Evolutionary conservation across 805 yeast species (phyloP), one percentile per base, ranked within the genome.

Genomic region (Aciculoconidium aculeatum): DNA sequence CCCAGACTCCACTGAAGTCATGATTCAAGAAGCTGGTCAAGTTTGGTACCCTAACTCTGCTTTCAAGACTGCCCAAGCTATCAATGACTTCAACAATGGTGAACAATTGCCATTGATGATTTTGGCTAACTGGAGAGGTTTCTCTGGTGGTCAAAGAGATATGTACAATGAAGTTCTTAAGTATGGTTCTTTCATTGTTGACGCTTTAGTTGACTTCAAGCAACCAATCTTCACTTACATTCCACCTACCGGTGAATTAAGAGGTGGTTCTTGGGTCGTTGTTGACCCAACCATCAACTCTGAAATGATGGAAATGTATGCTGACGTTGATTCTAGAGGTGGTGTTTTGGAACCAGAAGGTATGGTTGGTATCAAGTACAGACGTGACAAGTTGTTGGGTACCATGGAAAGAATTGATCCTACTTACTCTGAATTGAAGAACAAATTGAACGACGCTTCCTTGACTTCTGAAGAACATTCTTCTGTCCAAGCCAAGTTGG

Each of bases 181-280:
- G 62, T 92, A 84, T 55, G 99, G 99, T 55, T 78, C 97, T 3
- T 86, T 72, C 61, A 92, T 92, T 62, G 99, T 92, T 41, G 99
- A 92, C 57, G 96, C 98, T 9, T 72, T 92, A 39, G 94, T 86
- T 43, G 95, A 79, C 48, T 92, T 80, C 75, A 85, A 85, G 58
- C 98, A 92, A 62, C 99, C 99, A 36, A 82, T 92, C 43, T 80
- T 92, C 65, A 86, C 92, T 15, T 92, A 92, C 63, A 90, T 92
- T 58, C 98, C 99, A 30, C 99, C 99, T 35, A 77, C 82, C 44
- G 98, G 97, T 58, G 99, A 92, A 64, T 73, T 92, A 45, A 83
- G 99, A 75, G 99, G 99, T 70, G 99, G 99, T 58, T 90, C 98
- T 15, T 92, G 99, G 99, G 99, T 94, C 33, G 99, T 92, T 45